A percentile compares a stretch with the other conserved stretches of the same genome.
Conservation (phyloP, 768 basidiomycete species). For the Agrocybe praecox region DNA sequence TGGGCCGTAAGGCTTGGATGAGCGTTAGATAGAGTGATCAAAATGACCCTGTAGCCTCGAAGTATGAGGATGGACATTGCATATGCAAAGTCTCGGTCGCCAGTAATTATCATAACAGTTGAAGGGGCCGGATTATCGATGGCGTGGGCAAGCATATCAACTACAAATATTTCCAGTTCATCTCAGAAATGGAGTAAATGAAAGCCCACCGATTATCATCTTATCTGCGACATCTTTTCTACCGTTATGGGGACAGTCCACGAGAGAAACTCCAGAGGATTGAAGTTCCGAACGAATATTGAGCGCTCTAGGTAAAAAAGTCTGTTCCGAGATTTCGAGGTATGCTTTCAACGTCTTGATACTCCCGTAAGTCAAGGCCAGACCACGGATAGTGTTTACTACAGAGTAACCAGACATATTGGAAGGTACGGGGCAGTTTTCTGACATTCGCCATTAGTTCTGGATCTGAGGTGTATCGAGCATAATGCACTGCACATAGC, state of each 20-base stretch:
- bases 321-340: conserved; percentile 28
- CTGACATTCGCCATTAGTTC: conserved; percentile 13
- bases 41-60: conserved; percentile 36
- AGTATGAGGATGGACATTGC: conserved; percentile 42
- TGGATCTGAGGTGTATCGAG: background rate
- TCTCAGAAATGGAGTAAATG: background rate
- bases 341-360: conserved; percentile 35
- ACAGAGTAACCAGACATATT: conserved; percentile 27
- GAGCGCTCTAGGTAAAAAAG: conserved; percentile 8
- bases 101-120: conserved; percentile 49
- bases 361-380: conserved; percentile 29
- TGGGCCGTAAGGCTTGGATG: conserved; percentile 44
- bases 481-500: background rate
- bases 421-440: conserved; percentile 31
- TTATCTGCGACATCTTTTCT: conserved; percentile 46
- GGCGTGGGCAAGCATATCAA: conserved; percentile 29
- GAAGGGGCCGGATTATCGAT: conserved; percentile 46
- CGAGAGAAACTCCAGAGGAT: conserved; percentile 46
- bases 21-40: conserved; percentile 39
- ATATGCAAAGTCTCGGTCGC: conserved; percentile 47
- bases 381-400: conserved; percentile 26
- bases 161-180: conserved; percentile 8
- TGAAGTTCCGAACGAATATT: conserved; percentile 38
- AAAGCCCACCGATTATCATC: conserved; percentile 48
- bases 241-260: conserved; percentile 38